Percentiles rank a stretch among this genome's conserved stretches.
phyloP scores from a whole-genome alignment of 805 yeast species.

The Myxozyma geophila region DNA sequence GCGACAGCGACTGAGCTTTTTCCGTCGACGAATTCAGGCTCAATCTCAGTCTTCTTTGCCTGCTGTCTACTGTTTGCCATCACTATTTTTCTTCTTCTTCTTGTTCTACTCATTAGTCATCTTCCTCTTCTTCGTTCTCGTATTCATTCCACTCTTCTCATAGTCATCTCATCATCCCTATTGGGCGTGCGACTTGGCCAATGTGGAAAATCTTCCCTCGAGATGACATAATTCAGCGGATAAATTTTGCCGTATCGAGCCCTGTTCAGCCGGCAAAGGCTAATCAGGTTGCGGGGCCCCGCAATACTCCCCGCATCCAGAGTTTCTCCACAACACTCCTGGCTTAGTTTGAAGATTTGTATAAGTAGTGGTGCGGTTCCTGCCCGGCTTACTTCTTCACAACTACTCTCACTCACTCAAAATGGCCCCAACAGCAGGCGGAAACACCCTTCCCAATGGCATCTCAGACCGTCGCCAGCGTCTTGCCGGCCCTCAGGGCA shows the following conservation, averaged over 20 bases:
- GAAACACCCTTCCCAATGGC: slow-evolving; percentile 2
- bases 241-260: neutral
- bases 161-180: no score
- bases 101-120: no score
- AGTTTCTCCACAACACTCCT: no score
- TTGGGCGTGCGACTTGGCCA: neutral
- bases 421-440: slow-evolving; percentile 17
- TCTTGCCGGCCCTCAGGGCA: slow-evolving; percentile 33
- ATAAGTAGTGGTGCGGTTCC: neutral
- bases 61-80: no score
- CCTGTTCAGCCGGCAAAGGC: neutral
- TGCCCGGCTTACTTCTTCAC: neutral
- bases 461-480: slow-evolving; percentile 22
- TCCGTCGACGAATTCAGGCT: no score
- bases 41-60: no score
- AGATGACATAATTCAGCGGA: neutral
- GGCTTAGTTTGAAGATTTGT: no score
- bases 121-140: no score
- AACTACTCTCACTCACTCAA: neutral
- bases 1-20: no score
- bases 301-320: neutral
- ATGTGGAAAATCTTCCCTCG: neutral
- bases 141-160: no score
- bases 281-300: slow-evolving; percentile 9
- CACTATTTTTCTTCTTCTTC: no score